Conservation (phyloP, 2,329 filamentous ascomycete genomes). For the Apiospora koreana region DNA sequence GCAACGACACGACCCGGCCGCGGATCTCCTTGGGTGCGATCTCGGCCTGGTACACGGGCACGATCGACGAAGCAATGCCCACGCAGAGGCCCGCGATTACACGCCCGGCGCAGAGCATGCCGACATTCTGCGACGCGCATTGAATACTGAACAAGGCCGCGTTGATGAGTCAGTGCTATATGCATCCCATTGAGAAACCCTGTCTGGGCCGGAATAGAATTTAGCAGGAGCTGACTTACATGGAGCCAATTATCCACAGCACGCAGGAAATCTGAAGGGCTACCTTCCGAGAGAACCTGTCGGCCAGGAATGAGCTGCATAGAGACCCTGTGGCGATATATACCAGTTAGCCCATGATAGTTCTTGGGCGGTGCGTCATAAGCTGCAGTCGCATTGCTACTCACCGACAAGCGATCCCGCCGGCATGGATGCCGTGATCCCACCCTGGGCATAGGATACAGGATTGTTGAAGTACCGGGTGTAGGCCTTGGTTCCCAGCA, state of each 20-base stretch:
- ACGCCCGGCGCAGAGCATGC: slow-evolving; percentile 72
- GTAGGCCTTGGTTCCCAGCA: slow-evolving; percentile 68
- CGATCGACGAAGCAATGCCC: slow-evolving; percentile 72
- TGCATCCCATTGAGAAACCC: not conserved
- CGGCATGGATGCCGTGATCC: slow-evolving; percentile 73
- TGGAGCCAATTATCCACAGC: slow-evolving; percentile 52
- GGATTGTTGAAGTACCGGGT: slow-evolving; percentile 71
- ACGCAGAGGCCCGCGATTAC: slow-evolving; percentile 72
- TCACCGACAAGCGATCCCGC: slow-evolving; percentile 65
- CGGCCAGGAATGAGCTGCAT: slow-evolving; percentile 51
- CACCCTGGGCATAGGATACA: slow-evolving; percentile 60
- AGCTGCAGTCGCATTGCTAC: slow-evolving; percentile 23
- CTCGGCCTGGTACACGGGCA: slow-evolving; percentile 71
- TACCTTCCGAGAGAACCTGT: slow-evolving; percentile 49
- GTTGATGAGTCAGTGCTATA: not conserved
- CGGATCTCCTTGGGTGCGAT: slow-evolving; percentile 59
- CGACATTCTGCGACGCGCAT: slow-evolving; percentile 63
- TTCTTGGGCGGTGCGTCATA: slow-evolving; percentile 13
- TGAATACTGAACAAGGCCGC: slow-evolving; percentile 44
- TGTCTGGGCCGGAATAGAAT: not conserved
- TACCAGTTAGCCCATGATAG: not conserved
- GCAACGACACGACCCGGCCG: slow-evolving; percentile 63
- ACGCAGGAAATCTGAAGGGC: slow-evolving; percentile 51
- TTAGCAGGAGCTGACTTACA: slow-evolving; percentile 23
- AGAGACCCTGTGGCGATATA: slow-evolving; percentile 41